Evolutionary conservation across 2,329 filamentous ascomycete genomes (phyloP), one percentile per base, ranked within the genome.

Genomic region (Sclerotinia subarctica): DNA sequence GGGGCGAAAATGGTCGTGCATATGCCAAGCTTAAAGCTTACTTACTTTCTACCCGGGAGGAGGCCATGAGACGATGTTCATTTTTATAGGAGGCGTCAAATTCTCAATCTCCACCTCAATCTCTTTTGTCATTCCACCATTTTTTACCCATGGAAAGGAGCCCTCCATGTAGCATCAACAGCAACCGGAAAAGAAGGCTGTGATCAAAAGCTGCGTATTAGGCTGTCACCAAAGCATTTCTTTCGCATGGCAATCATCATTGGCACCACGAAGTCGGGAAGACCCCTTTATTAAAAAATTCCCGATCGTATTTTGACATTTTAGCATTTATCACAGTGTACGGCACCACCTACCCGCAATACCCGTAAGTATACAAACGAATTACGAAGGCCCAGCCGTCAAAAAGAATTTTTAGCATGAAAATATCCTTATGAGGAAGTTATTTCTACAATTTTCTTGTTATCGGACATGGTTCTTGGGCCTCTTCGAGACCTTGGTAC

Each of bases 161-260:
- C n/a, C 11, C 24, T 32, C 13, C 44, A 21, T 24, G 19, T 62
- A 35, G 15, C 19, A 47, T 49, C 35, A 24, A 35, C 17, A 19
- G 19, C 44, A 29, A 35, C 6, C 6, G 49, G 21, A 29, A 62
- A 62, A 26, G 8, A 46, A 47, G 29, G 46, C 42, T 38, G 46
- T 63, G 59, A 63, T 21, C 59, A 63, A 63, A 51, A 21, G 44
- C 47, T 21, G 32, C 59, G 59, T 62, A 26, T 6, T 5, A 35
- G 38, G 29, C 29, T 49, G n/a, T 35, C 58, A 62, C 58, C 11
- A 62, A 49, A 62, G 24, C 58, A 38, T 21, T 26, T 24, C 21
- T 26, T 21, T 26, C 24, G 59, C 32, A 51, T 62, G 58, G 26
- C 21, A 17, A 38, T 11, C 58, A 38, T 62, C 46, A 51, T 62